Conservation (phyloP, 2,329 filamentous ascomycete species). For the Myriosclerotinia curreyana region DNA sequence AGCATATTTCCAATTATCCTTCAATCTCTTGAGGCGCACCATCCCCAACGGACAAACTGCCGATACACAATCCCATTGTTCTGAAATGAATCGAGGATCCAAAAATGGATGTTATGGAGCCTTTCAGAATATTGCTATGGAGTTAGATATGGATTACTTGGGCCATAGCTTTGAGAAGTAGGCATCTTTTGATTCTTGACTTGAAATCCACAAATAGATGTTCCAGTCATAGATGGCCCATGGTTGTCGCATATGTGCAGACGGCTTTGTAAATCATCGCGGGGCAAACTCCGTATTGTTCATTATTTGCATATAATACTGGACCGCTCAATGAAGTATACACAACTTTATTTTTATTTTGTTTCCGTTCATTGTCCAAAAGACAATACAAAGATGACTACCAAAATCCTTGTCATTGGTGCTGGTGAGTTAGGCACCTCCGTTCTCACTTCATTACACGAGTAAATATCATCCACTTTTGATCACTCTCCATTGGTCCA, state of each 20-base stretch:
- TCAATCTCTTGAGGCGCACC: too few relatives aligned
- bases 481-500: too few relatives aligned
- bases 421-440: conserved; percentile 63
- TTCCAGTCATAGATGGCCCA: too few relatives aligned
- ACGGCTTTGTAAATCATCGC: background rate
- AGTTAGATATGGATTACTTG: too few relatives aligned
- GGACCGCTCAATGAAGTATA: background rate
- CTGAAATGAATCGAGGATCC: background rate
- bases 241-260: too few relatives aligned
- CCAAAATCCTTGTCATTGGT: conserved; percentile 57
- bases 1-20: background rate
- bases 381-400: background rate
- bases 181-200: too few relatives aligned
- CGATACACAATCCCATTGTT: too few relatives aligned
- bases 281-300: background rate
- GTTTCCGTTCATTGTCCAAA: background rate
- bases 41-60: too few relatives aligned
- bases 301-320: background rate
- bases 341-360: background rate
- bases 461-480: background rate
- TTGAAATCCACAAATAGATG: too few relatives aligned
- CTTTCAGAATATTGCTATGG: too few relatives aligned
- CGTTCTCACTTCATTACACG: conserved; percentile 44
- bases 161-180: too few relatives aligned
- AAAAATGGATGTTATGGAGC: too few relatives aligned